These are phyloP conservation scores for Geosmithia flava DNA, from an alignment of 2,329 filamentous ascomycete species.

Conservation along the genomic window DNA sequence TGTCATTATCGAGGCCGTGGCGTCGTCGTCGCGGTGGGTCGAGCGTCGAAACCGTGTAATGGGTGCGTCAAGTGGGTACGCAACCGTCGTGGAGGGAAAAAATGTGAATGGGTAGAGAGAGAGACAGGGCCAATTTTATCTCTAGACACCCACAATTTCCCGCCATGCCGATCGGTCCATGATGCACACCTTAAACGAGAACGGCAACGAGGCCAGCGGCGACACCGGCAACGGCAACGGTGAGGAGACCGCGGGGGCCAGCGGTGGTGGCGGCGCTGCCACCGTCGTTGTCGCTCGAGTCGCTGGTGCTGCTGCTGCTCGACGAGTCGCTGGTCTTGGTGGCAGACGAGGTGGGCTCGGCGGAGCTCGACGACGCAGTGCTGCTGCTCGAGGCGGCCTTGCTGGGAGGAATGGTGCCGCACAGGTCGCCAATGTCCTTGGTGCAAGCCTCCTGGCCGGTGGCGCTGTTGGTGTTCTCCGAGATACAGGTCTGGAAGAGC, in stretches of 20 bases:
- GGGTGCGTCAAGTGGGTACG: background rate
- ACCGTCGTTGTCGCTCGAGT: slow-evolving; percentile 5
- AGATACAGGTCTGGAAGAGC: slow-evolving; percentile 35
- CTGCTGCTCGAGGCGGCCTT: slow-evolving; percentile 9
- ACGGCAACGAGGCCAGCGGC: slow-evolving; percentile 25
- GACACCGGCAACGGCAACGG: slow-evolving; percentile 17
- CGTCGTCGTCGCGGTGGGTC: background rate
- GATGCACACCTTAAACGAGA: slow-evolving; percentile 24
- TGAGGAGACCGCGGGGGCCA: slow-evolving; percentile 31
- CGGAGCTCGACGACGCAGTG: slow-evolving; percentile 8
- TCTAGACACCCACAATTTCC: background rate
- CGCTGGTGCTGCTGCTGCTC: background rate
- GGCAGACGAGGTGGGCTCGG: slow-evolving; percentile 7
- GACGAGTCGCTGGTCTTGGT: slow-evolving; percentile 5
- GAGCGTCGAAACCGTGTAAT: background rate
- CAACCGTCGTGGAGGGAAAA: background rate
- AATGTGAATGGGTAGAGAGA: background rate
- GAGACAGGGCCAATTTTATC: background rate
- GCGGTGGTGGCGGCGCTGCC: slow-evolving; percentile 26
- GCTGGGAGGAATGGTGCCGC: slow-evolving; percentile 25
- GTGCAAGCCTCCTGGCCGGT: slow-evolving; percentile 34
- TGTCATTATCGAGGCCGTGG: background rate
- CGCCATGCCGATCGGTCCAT: background rate
- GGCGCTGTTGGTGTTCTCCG: slow-evolving; percentile 24
- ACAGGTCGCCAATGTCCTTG: slow-evolving; percentile 31